Conservation (phyloP, 2,329 filamentous ascomycete genomes). For the Epichloe gansuensis region DNA sequence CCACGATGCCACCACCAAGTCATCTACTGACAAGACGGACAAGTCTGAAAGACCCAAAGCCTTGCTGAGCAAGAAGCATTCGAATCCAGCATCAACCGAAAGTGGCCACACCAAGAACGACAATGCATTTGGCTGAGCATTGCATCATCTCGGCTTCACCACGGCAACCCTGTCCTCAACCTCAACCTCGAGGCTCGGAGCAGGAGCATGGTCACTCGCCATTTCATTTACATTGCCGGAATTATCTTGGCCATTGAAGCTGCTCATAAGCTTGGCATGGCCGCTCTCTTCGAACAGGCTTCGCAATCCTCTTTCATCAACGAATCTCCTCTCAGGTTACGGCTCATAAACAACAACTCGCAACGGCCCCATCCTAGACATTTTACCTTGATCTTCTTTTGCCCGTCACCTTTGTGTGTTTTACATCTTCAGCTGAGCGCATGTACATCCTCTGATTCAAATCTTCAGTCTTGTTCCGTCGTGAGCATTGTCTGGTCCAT, state of each 20-base stretch:
- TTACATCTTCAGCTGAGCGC: background rate
- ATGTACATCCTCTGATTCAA: background rate
- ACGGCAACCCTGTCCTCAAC: background rate
- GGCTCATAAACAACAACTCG: background rate
- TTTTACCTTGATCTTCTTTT: background rate
- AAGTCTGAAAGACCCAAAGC: slow-evolving; percentile 14
- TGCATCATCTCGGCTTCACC: background rate
- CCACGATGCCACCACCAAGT: slow-evolving; percentile 6
- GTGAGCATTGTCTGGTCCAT: background rate
- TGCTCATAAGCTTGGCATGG: no score
- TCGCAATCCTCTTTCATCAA: no score
- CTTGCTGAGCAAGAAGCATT: slow-evolving; percentile 25
- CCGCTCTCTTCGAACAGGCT: no score
- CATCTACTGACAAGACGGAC: slow-evolving; percentile 3
- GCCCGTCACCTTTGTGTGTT: background rate
- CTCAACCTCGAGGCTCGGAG: no score
- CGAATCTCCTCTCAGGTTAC: no score
- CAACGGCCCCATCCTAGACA: background rate
- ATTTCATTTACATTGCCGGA: no score
- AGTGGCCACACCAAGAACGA: background rate
- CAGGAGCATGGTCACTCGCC: no score
- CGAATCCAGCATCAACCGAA: background rate
- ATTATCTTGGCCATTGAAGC: no score
- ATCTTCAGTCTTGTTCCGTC: background rate
- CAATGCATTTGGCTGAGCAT: background rate